Percentiles rank a stretch among this genome's conserved stretches.
Conservation (phyloP, 352 stramenopile species). For the Pythium guiyangense region DNA sequence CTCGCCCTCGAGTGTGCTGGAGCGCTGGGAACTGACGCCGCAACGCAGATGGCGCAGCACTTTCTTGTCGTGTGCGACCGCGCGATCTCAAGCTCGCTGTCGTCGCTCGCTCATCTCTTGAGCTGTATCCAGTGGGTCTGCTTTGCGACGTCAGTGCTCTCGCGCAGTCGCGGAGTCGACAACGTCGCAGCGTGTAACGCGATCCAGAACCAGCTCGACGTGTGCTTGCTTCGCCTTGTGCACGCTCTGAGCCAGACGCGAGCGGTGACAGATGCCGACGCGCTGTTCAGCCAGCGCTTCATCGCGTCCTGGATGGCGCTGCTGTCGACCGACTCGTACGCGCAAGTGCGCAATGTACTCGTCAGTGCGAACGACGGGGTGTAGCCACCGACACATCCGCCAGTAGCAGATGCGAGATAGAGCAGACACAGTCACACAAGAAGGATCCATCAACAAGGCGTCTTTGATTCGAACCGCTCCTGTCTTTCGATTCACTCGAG, state of each 20-base stretch:
- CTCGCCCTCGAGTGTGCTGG: constrained; percentile 1
- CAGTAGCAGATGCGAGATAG: neutral
- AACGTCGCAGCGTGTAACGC: constrained; percentile 2
- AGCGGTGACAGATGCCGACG: constrained; percentile 3
- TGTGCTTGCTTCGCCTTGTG: constrained; percentile 28
- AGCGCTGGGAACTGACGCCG: neutral
- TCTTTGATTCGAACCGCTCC: too few species aligned
- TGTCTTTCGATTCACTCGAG: too few species aligned
- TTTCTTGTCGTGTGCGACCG: constrained; percentile 21
- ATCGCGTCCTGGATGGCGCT: constrained; percentile 30
- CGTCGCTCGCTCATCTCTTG: constrained; percentile 17
- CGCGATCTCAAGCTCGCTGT: constrained; percentile 17
- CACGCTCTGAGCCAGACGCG: constrained; percentile 19
- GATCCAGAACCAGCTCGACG: constrained; percentile 22
- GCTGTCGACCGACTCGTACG: constrained; percentile 18
- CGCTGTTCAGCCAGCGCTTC: constrained; percentile 22
- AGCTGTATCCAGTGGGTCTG: constrained; percentile 35
- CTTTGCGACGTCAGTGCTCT: constrained; percentile 14
- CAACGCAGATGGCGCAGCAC: constrained; percentile 23
- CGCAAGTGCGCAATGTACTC: constrained; percentile 13
- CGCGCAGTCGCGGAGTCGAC: constrained; percentile 11
- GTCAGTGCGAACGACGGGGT: neutral
- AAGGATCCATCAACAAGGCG: too few species aligned
- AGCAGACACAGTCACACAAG: too few species aligned
- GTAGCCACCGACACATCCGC: neutral